Evolutionary conservation across 805 yeast species (phyloP), one percentile per base, ranked within the genome.

Genomic region (Starmerella potacharoeniae): DNA sequence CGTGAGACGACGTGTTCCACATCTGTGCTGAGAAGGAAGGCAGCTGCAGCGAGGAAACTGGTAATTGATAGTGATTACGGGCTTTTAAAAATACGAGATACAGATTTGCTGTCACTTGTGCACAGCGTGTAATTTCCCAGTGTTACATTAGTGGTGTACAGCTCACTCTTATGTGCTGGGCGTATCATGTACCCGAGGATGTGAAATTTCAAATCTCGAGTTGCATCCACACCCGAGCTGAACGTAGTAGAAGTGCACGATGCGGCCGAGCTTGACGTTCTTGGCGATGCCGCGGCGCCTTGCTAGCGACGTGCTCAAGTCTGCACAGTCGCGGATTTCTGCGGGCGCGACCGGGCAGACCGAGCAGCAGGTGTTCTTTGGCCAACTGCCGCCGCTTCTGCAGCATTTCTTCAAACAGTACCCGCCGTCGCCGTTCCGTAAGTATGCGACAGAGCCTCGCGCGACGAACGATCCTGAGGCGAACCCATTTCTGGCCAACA

Each of bases 401-500:
- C 84, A 81, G 66, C 77, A 72, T 60, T 90, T 89, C 70, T 89
- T 90, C 72, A 75, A 79, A 50, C 83, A 80, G 68, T 86, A 80
- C 66, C 97, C 97, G 35, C 96, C 96, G 8, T 72, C 83, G 28
- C 91, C 89, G n/a, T 81, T 80, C 69, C 77, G 77, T 17, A 67
- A 76, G 61, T 90, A 88, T 68, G 74, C 86, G 5, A 70, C 75
- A 2, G 76, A 75, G 58, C 84, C 95, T 51, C 78, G 86, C 1
- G 71, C 79, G 33, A 81, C 86, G 28, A 72, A 71, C 49, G 90
- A 88, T 49, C 76, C 78, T 28, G 78, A 79, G 57, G 85, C 89
- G 62, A 90, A 90, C 69, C 97, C 97, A 52, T 90, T 90, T 69
- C 69, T 87, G 54, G 83, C 95, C 29, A 89, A 87, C 69, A 84